A percentile compares a stretch with the other conserved stretches of the same genome.
These are phyloP conservation scores for Chamaecyparis obtusa DNA, from an alignment of 75 land plant genomes.

Conservation along the genomic window DNA sequence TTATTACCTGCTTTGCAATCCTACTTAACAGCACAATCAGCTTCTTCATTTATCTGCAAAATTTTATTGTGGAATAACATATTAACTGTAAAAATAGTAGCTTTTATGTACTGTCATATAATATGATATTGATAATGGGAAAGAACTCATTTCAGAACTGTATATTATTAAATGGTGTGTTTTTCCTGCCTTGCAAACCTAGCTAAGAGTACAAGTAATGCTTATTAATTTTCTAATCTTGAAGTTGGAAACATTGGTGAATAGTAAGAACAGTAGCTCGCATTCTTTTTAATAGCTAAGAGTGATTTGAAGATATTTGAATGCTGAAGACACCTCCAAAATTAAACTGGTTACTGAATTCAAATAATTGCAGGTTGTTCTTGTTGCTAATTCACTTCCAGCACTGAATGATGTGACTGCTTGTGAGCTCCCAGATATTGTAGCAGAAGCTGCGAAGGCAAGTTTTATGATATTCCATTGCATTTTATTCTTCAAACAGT, in stretches of 20 bases:
- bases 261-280: too few relatives aligned
- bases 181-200: too few relatives aligned
- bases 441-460: conserved; percentile 98
- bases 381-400: conserved; percentile 95
- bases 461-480: neutral
- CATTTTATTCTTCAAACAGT: neutral
- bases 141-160: too few relatives aligned
- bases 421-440: conserved; percentile 81
- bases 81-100: neutral
- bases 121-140: too few relatives aligned
- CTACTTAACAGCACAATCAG: neutral
- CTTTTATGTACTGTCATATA: neutral
- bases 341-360: neutral
- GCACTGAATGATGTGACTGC: conserved; percentile 97
- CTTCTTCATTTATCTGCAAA: neutral
- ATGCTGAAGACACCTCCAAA: neutral
- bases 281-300: too few relatives aligned
- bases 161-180: too few relatives aligned
- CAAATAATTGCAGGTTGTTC: conserved; percentile 70
- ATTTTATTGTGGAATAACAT: neutral
- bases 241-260: too few relatives aligned
- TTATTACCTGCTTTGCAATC: neutral
- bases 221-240: too few relatives aligned
- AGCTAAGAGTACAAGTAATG: too few relatives aligned
- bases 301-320: neutral